Base-by-base conservation (phyloP, 1,139 yeast species). In the Saccharomyces hybrid region DNA sequence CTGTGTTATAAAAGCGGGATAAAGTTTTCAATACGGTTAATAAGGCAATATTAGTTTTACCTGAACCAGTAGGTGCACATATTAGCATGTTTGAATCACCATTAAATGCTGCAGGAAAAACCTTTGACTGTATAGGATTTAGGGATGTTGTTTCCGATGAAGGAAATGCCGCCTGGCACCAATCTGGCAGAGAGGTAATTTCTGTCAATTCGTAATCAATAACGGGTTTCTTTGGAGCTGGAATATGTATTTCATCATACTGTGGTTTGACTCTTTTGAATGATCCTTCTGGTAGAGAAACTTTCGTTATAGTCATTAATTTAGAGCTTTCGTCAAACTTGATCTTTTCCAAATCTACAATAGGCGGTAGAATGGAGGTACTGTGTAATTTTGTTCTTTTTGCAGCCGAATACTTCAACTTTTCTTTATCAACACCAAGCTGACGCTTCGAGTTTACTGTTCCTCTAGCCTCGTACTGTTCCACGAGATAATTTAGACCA, bases 1-100 rank as follows among this genome's bases (percentile, higher is more conserved):
- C 69, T 13, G 70, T 66, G 52, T 77, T 71, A 61, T 86, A 75
- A 65, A 73, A 80, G 52, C 85, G 79, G 0, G 80, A 75, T 28
- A 90, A 70, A 0, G 88, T 75, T 53, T 86, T 76, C 23, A 91
- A 73, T 5, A 88, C 79, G 0, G 97, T 75, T 55, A 93, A 73
- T 82, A 93, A 78, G 0, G 99, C 99, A 38, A 91, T 96, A 69
- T 93, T 93, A 11, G 99, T 93, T 69, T 93, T 93, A 74, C 99
- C 99, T 3, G 97, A 97, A 72, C 99, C 99, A 0, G 99, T 93
- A 2, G 99, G 99, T 0, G 99, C 98, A 78, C 98, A 91, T 61
- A 93, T 75, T 23, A 93, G 73, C 50, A 93, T 68, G 62, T 91
- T 93, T 16, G 79, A 79, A 64, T 88, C 95, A 0, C 80, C 72